Conservation (phyloP, 2,329 filamentous ascomycete species). For the Rutstroemia sp. region DNA sequence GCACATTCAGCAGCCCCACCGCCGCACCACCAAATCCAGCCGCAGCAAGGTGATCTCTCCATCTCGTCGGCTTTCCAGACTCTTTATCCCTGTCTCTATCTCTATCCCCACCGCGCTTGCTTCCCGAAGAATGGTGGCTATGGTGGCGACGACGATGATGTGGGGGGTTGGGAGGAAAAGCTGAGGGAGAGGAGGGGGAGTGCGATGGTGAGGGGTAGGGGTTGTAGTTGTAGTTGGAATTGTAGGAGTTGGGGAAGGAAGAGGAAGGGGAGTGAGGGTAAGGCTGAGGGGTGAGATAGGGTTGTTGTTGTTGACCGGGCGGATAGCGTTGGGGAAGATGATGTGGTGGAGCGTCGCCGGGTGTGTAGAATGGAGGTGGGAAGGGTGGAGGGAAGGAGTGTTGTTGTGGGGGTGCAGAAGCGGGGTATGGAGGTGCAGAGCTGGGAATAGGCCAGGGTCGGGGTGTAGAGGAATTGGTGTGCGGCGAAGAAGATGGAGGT, state of each 20-base stretch:
- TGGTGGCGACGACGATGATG: neutral
- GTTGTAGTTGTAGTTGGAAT: neutral
- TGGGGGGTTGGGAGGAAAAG: no score
- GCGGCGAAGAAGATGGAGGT: neutral
- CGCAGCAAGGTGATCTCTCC: constrained; percentile 47
- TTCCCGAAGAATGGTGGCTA: neutral
- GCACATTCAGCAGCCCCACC: constrained; percentile 48
- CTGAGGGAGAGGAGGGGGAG: no score
- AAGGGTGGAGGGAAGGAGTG: neutral
- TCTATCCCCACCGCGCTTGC: constrained; percentile 3
- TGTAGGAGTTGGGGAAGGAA: neutral
- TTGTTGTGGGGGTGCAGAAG: neutral
- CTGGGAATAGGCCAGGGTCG: neutral
- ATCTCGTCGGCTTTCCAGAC: constrained; percentile 17
- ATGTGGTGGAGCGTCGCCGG: neutral
- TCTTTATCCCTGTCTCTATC: constrained; percentile 5
- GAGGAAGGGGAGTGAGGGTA: neutral
- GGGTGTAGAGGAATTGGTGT: neutral
- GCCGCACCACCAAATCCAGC: constrained; percentile 55
- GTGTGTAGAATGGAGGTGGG: neutral
- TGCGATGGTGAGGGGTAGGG: no score
- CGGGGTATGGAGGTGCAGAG: constrained; percentile 1
- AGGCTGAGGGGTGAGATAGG: neutral
- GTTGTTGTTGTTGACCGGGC: constrained; percentile 6
- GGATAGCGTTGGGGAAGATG: constrained; percentile 7